Base-by-base conservation (phyloP, 177 flowering plant species). In the Vitis hybrid region DNA sequence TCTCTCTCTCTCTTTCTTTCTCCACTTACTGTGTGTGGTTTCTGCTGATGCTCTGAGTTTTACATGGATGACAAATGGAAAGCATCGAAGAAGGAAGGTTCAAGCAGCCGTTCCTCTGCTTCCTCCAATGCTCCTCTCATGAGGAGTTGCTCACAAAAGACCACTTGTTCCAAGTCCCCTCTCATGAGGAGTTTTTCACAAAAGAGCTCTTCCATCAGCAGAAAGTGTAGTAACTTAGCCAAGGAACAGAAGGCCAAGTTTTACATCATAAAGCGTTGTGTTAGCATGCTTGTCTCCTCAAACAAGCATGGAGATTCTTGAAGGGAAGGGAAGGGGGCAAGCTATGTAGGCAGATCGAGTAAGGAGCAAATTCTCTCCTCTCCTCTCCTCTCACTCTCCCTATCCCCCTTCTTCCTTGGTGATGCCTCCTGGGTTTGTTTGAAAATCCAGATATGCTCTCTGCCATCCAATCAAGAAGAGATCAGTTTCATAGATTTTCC, bases 211-310 rank as follows among this genome's bases (percentile, higher is more conserved):
- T 71, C 79, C 12, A 82, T 86, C 56, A 18, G 77, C 7, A 64
- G 80, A 17, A 89, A 86, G 66, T 89, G 87, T 68, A 81, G 78
- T 8, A 82, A 70, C 79, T 58, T 89, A 53, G 92, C 89, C 64
- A 89, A 85, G 78, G 91, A 89, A 70, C 93, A 89, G 76, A 86
- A 80, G 73, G 89, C 93, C 6, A 81, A 88, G 60, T 84, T 89
- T 64, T 89, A 86, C 76, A 89, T 89, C 67, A 84, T 87, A 80
- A 81, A 87, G 71, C 72, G 91, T 11, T 89, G 93, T 76, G 87
- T 89, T 18, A 80, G 86, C 12, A 87, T 89, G 91, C 88, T 89
- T 50, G 89, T 88, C 67, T 77, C 88, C 65, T 89, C 88, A 91
- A 82, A 82, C 67, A 86, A 89, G 53, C 79, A 89, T 67, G 85